These are phyloP conservation scores for Blepharisma undulans DNA, from an alignment of 169 alveolate species.

Conservation along the genomic window DNA sequence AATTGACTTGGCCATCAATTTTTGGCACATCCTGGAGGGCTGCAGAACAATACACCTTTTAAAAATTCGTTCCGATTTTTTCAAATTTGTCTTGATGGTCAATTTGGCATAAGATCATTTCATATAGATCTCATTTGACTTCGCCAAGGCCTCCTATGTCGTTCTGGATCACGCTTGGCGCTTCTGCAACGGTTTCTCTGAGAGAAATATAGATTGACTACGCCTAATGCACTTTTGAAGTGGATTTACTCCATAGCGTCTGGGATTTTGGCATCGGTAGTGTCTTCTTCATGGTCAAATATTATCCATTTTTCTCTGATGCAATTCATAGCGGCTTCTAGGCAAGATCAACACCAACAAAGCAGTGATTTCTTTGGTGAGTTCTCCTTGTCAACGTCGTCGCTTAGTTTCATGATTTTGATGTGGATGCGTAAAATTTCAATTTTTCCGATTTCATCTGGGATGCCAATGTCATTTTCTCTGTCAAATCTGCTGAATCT, in stretches of 20 bases:
- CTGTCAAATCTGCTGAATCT: slow-evolving; percentile 98
- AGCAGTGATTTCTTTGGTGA: slow-evolving; percentile 98
- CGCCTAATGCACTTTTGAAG: slow-evolving; percentile 95
- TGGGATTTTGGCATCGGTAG: slow-evolving; percentile 96
- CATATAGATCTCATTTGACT: slow-evolving; percentile 94
- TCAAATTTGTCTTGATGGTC: slow-evolving; percentile 99
- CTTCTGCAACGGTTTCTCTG: slow-evolving; percentile 98
- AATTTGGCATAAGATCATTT: slow-evolving; percentile 96
- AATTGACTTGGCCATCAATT: slow-evolving; percentile 98
- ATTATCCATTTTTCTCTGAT: slow-evolving; percentile 99
- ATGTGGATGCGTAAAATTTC: slow-evolving; percentile 98
- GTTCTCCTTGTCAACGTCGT: slow-evolving; percentile 96
- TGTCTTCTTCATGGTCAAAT: slow-evolving; percentile 98
- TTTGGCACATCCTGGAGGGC: slow-evolving; percentile 99
- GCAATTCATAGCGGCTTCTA: slow-evolving; percentile 98
- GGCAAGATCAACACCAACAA: slow-evolving; percentile 97
- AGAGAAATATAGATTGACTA: slow-evolving; percentile 97
- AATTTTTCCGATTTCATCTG: slow-evolving; percentile 99
- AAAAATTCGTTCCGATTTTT: slow-evolving; percentile 97
- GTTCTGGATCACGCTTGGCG: slow-evolving; percentile 98
- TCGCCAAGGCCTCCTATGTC: slow-evolving; percentile 99
- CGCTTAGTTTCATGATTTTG: slow-evolving; percentile 97
- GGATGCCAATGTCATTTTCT: slow-evolving; percentile 99
- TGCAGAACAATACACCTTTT: slow-evolving; percentile 98
- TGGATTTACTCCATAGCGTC: slow-evolving; percentile 99